Evolutionary conservation across 768 basidiomycete species (phyloP), one percentile per base, ranked within the genome.

Genomic region (Clitopilus passeckerianus): DNA sequence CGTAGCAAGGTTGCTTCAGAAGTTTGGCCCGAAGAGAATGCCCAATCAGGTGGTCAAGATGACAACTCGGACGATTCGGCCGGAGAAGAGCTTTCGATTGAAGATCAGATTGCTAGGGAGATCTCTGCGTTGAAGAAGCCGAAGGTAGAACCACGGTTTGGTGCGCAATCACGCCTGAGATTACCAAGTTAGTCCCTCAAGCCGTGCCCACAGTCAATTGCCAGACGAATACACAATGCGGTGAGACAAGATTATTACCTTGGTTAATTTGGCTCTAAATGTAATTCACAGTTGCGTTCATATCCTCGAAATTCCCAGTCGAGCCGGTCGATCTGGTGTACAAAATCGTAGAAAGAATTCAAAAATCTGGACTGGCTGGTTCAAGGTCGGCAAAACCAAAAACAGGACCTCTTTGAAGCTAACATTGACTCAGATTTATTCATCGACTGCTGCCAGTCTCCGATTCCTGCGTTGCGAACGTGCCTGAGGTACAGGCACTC

Each of bases 271-370:
- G 20, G 52, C 7, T 20, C 50, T n/a, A 54, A 23, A 59, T 20
- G 15, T 34, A 23, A 37, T 33, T 62, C 34, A 34, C 41, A 93
- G 91, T 92, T 14, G 73, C 91, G 24, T 92, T 91, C 69, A 87
- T 94, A 50, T 86, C 90, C 9, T 93, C 89, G 70, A 88, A 83
- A 78, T 92, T 22, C 67, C 90, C 92, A 1, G 86, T 93, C 18
- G 75, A 83, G 61, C 90, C 92, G 0, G 86, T 93, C 18, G 75
- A 83, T 61, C 74, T 94, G 16, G 83, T 24, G 66, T 80, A 18
- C 82, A 81, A 54, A 83, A 91, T 64, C 16, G 74, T 93, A 6
- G 74, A 84, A 59, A 83, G 82, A 57, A 81, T 93, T 1, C 71
- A 84, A 59, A 72, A 70, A 16, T 87, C 87, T 1, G 89, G 90